Evolutionary conservation across 441 rosid genomes (phyloP), one percentile per base, ranked within the genome.

Genomic region (Breynia disticha): DNA sequence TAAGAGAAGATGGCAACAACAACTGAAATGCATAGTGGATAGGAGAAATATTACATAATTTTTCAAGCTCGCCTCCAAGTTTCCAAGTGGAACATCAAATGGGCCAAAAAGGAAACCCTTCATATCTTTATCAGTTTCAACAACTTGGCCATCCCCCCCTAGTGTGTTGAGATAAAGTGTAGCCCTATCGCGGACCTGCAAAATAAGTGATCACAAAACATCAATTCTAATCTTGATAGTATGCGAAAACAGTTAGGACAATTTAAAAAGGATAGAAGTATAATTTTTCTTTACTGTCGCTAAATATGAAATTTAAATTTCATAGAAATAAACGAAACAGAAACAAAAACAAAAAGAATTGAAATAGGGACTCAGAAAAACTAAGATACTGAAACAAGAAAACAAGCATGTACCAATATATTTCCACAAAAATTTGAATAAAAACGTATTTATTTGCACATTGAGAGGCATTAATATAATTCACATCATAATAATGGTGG

Each of bases 131-230:
- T 76, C 88, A 62, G 95, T 75, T 74, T 84, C 88, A 65, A 74
- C 74, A 44, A 65, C 82, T 51, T 77, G 52, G 67, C 79, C 91
- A 66, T 86, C 90, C 50, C 72, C 83, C 45, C 83, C 93, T 69
- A 93, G 80, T 20, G 83, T 71, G 59, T 80, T 86, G 62, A 93
- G 68, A 81, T 82, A 93, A 37, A 93, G 80, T n/a, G 98, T 93
- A 43, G 98, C 95, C 70, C 98, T 79, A 76, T 93, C 98, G 66
- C 97, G 97, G 55, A 93, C 95, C 98, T 93, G 67, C 7, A 39
- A 41, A 45, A 45, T 41, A 38, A 11, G 15, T 19, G 14, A 48
- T 46, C 11, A 54, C 51, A 65, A 20, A 48, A 2, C 41, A 5
- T 5, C 41, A n/a, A n/a, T n/a, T n/a, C n/a, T n/a, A n/a, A n/a